A percentile compares a stretch with the other conserved stretches of the same genome.
phyloP scores from a whole-genome alignment of 2,329 filamentous ascomycete genomes.

The Hypocrella siamensis region DNA sequence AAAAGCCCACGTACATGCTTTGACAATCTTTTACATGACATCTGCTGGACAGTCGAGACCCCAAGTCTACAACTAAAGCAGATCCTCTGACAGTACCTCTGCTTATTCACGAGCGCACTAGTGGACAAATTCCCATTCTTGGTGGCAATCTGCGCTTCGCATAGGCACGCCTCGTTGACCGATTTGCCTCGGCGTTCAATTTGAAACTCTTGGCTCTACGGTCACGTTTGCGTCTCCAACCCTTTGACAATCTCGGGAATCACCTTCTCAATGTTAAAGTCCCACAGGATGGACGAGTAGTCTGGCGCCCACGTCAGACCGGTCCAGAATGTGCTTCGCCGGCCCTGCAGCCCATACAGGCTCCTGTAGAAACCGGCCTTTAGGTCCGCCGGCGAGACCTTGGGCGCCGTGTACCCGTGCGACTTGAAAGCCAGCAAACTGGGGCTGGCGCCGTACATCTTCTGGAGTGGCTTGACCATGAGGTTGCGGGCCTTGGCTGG shows the following conservation, averaged over 20 bases:
- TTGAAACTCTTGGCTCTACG: no score
- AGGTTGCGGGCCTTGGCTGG: neutral
- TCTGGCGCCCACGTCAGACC: neutral
- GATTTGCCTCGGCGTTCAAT: no score
- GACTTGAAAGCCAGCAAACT: neutral
- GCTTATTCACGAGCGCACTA: no score
- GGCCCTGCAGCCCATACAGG: conserved; percentile 1
- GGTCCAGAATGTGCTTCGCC: conserved; percentile 1
- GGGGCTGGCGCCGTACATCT: neutral
- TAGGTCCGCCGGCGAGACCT: neutral
- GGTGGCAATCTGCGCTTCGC: no score
- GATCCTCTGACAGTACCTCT: no score
- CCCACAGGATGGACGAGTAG: conserved; percentile 1
- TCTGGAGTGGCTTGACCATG: neutral
- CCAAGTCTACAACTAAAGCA: no score
- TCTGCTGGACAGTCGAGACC: no score
- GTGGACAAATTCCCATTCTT: no score
- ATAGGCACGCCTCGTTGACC: no score
- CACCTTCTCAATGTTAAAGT: conserved; percentile 1
- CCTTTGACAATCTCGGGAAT: neutral
- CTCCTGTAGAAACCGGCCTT: conserved; percentile 1
- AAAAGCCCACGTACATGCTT: no score
- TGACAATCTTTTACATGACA: no score
- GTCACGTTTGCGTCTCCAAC: no score
- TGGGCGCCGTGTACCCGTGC: neutral